Base-by-base conservation (phyloP, 768 basidiomycete genomes). In the Rubroboletus satanas region DNA sequence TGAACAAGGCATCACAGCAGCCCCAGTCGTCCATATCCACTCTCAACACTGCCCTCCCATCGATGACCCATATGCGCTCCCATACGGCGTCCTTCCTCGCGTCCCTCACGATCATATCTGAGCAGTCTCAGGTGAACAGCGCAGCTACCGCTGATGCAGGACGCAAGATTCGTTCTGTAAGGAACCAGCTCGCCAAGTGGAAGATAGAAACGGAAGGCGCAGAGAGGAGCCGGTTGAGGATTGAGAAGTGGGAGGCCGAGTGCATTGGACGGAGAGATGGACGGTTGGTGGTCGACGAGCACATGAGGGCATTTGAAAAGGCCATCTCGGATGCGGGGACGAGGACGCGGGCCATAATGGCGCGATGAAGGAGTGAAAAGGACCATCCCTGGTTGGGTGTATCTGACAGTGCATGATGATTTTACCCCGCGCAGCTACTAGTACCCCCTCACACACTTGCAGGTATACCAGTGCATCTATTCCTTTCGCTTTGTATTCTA, bases 51-150 rank as follows among this genome's bases (percentile, higher is more conserved):
- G 56, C 85, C 0, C 77, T 90, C 45, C 78, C 83, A 2, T 85
- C 89, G 54, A 76, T 94, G 46, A 75, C 82, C 3, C 79, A 88
- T 59, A 75, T 93, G 54, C 86, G 91, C 41, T 79, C 83, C 23
- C 80, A 84, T 66, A 94, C 92, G 0, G 69, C 83, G 9, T 87
- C 89, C 9, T 81, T 93, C 49, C 83, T 88, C 44, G 74, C 84
- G 23, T 87, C 90, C 11, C 79, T 95, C 43, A 80, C 84, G 3
- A 81, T 84, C 33, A 83, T 93, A 59, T 90, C 88, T 26, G 92
- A 95, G 63, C 89, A 93, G 56, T 88, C 90, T 14, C 92, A 95
- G 67, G 90, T 93, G 47, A 91, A 92, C 63, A 84, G 86, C 10
- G 93, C 88, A 1, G 87, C 86, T 5, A 87, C 89, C 10, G 84